These are phyloP conservation scores for Podila minutissima DNA, from an alignment of 192 early-diverging fungal genomes.

Conservation along the genomic window DNA sequence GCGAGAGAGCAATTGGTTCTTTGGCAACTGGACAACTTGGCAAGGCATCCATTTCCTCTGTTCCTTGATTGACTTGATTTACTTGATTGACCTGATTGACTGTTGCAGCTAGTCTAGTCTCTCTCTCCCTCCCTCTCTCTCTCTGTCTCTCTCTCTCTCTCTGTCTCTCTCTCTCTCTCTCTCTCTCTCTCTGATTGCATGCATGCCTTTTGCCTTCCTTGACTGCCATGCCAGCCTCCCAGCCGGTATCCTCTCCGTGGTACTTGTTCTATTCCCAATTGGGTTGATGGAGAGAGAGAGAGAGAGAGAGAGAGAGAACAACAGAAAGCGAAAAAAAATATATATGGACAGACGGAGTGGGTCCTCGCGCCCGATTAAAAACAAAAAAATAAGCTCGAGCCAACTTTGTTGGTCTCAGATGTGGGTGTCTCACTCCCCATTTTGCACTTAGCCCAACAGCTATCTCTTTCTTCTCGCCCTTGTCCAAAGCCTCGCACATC, in stretches of 20 bases:
- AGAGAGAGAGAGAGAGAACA: background rate
- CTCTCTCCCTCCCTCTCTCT: background rate
- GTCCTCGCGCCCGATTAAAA: background rate
- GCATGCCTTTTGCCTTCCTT: background rate
- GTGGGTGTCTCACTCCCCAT: background rate
- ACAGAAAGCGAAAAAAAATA: no score
- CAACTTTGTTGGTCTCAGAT: constrained; percentile 30
- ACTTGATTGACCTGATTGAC: background rate
- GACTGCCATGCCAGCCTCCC: background rate
- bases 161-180: background rate
- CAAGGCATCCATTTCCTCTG: background rate
- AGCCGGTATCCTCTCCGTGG: background rate
- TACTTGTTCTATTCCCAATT: background rate
- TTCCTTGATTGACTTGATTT: no score
- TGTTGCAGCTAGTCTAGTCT: no score
- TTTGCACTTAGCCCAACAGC: background rate
- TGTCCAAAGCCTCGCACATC: no score
- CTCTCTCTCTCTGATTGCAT: background rate
- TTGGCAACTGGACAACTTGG: background rate
- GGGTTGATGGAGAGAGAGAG: background rate
- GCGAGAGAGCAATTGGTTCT: background rate
- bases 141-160: background rate
- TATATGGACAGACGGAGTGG: background rate
- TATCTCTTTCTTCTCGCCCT: background rate
- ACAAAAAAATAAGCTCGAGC: background rate